Evolutionary conservation across 2,329 filamentous ascomycete genomes (phyloP).

Genomic region (Phyllosticta citriasiana): DNA sequence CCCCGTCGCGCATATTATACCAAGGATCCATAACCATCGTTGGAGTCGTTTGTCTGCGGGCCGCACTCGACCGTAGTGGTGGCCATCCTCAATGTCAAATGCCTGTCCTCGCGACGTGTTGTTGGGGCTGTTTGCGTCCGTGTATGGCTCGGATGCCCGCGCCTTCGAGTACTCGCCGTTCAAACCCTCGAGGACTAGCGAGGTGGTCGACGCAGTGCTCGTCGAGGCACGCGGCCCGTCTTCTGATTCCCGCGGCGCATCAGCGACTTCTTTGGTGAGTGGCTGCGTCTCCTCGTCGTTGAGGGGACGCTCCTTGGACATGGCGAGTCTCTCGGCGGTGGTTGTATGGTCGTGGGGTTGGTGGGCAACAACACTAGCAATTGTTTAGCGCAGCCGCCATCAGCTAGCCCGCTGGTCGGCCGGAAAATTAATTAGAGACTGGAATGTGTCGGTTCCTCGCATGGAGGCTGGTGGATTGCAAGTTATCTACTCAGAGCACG

Average conservation of each 20-base stretch:
- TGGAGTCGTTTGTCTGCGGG: conserved; percentile 57
- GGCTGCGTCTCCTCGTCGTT: conserved; percentile 38
- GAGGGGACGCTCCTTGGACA: conserved; percentile 23
- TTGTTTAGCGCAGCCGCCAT: not conserved
- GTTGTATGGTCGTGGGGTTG: conserved; percentile 3
- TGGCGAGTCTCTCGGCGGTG: conserved; percentile 11
- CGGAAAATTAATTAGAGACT: not conserved
- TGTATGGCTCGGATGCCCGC: conserved; percentile 26
- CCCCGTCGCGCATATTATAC: conserved; percentile 50
- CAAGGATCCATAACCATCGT: conserved; percentile 51
- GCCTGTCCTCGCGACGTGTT: conserved; percentile 32
- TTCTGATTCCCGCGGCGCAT: conserved; percentile 21
- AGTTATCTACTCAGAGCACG: not conserved
- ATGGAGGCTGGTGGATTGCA: not conserved
- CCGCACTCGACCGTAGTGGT: conserved; percentile 34
- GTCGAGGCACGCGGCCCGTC: conserved; percentile 43
- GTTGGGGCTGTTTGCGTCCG: conserved; percentile 27
- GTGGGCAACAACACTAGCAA: not conserved
- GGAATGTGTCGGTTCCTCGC: not conserved
- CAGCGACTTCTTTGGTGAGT: conserved; percentile 26
- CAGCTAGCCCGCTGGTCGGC: not conserved
- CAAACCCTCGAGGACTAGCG: conserved; percentile 69
- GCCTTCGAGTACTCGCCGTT: conserved; percentile 41
- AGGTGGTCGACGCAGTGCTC: conserved; percentile 75
- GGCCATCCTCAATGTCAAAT: conserved; percentile 43